phyloP scores from a whole-genome alignment of 1,139 yeast genomes.

The Lodderomyces metapsilosis region DNA sequence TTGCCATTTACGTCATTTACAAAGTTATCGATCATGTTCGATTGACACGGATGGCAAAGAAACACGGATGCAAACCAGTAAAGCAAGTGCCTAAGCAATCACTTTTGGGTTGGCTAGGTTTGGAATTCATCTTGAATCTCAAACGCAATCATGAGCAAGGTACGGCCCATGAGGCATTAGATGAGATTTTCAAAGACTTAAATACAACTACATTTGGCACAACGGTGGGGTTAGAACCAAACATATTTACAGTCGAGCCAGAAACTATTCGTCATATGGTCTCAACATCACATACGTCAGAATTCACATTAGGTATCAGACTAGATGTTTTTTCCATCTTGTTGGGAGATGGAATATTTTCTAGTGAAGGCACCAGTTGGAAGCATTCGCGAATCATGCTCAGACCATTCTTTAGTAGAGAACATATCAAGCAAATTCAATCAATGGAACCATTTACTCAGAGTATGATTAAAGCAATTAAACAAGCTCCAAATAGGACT shows the following conservation, averaged over 20 bases:
- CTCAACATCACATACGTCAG: conserved; percentile 37
- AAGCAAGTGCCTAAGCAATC: background rate
- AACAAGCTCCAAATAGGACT: conserved; percentile 18
- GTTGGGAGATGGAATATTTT: conserved; percentile 54
- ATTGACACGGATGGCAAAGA: background rate
- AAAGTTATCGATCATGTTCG: background rate
- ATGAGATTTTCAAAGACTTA: background rate
- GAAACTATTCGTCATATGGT: conserved; percentile 31
- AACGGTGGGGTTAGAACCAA: background rate
- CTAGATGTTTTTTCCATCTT: conserved; percentile 36
- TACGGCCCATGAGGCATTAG: conserved; percentile 1
- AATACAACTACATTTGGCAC: conserved; percentile 7
- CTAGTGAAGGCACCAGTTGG: conserved; percentile 54
- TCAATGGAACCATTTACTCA: conserved; percentile 42
- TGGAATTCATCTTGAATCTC: conserved; percentile 1
- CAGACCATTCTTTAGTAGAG: conserved; percentile 54
- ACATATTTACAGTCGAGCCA: conserved; percentile 20
- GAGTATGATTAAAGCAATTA: conserved; percentile 30
- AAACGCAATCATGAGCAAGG: conserved; percentile 2
- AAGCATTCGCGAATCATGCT: conserved; percentile 51
- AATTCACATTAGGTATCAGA: conserved; percentile 46
- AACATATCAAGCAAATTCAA: conserved; percentile 47
- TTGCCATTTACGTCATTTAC: background rate
- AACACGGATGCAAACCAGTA: conserved; percentile 5
- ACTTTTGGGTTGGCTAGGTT: background rate